These are phyloP conservation scores for Leccinum truebloodii DNA, from an alignment of 768 basidiomycete genomes.

Conservation along the genomic window DNA sequence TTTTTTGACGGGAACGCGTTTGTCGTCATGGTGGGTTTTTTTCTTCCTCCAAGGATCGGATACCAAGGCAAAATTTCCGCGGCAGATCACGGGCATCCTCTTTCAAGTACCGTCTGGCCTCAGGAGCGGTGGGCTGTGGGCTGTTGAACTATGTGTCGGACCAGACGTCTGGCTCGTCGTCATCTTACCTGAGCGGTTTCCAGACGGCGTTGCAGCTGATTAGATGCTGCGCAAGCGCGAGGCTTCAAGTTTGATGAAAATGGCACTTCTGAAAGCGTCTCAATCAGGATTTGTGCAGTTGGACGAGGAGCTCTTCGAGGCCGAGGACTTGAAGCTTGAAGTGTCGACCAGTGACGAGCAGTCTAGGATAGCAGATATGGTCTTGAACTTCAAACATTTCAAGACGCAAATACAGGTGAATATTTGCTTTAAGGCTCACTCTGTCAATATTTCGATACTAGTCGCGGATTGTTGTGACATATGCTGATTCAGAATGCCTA, in stretches of 20 bases:
- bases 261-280: conserved; percentile 71
- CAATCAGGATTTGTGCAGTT: conserved; percentile 75
- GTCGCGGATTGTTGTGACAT: background rate
- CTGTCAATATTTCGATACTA: background rate
- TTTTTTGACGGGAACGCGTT: conserved; percentile 76
- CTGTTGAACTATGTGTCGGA: conserved; percentile 66
- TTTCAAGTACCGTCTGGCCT: conserved; percentile 87
- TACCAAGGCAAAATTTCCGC: background rate
- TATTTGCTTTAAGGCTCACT: conserved; percentile 2
- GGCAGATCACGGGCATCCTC: conserved; percentile 70
- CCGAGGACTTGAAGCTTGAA: conserved; percentile 35
- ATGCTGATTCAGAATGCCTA: conserved; percentile 33
- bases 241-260: conserved; percentile 70
- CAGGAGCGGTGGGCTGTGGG: conserved; percentile 61
- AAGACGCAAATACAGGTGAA: conserved; percentile 83
- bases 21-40: conserved; percentile 67
- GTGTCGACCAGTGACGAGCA: conserved; percentile 42
- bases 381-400: conserved; percentile 85
- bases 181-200: conserved; percentile 69
- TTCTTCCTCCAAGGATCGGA: background rate
- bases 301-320: conserved; percentile 50
- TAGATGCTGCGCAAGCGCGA: conserved; percentile 66
- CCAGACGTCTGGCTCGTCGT: conserved; percentile 50
- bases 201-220: conserved; percentile 75
- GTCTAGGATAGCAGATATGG: conserved; percentile 63